These are phyloP conservation scores for Aquilaria malaccensis DNA, from an alignment of 345 rosid species.

Conservation along the genomic window DNA sequence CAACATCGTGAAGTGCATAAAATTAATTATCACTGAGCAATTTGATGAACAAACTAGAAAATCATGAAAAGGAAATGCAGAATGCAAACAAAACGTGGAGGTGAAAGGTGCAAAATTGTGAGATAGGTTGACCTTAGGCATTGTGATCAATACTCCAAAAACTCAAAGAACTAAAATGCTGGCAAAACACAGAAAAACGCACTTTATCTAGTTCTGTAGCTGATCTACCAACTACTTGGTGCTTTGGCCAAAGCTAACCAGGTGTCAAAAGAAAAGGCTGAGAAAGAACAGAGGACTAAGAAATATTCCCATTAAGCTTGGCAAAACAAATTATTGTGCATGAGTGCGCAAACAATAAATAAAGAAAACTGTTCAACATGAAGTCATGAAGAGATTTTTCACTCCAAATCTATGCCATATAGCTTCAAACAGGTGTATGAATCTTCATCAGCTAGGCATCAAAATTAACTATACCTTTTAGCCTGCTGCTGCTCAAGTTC, in stretches of 20 bases:
- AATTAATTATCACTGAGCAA: not conserved
- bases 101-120: too few species aligned
- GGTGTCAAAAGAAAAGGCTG: not conserved
- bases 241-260: too few species aligned
- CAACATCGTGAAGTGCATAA: not conserved
- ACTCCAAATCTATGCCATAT: not conserved
- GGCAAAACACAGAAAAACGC: too few species aligned
- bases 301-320: too few species aligned
- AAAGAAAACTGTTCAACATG: too few species aligned
- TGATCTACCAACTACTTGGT: too few species aligned
- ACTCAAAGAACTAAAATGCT: too few species aligned
- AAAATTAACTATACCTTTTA: slow-evolving; percentile 45
- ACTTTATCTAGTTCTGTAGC: too few species aligned
- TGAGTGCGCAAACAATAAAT: too few species aligned
- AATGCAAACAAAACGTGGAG: not conserved
- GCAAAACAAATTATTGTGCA: not conserved
- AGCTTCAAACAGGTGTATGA: slow-evolving; percentile 10
- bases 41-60: not conserved
- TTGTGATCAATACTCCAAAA: too few species aligned
- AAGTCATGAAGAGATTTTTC: too few species aligned
- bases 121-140: too few species aligned
- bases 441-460: slow-evolving; percentile 1
- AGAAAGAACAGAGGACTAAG: not conserved
- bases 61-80: not conserved
- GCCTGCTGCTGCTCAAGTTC: slow-evolving; percentile 93